A percentile compares a stretch with the other conserved stretches of the same genome.
Conservation (phyloP, 345 rosid species). For the Ceriops zippeliana region DNA sequence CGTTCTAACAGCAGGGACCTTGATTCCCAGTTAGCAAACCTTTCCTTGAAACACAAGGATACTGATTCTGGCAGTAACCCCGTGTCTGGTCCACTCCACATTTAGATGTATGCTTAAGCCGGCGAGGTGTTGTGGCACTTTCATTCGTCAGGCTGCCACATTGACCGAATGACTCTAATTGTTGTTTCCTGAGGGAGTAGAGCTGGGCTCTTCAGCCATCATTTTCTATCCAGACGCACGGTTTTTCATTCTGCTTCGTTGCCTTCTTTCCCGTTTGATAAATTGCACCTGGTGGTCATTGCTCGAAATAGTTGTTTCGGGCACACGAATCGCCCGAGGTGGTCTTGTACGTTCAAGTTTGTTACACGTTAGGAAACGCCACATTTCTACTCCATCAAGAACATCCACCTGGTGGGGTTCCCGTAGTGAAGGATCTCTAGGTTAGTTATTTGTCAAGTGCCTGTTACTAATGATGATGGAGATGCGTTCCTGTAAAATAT, state of each 20-base stretch:
- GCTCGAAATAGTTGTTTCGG: background rate
- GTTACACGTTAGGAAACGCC: background rate
- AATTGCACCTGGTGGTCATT: constrained; percentile 4
- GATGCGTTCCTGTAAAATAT: too few relatives aligned
- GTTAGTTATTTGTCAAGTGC: too few relatives aligned
- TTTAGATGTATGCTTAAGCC: constrained; percentile 36
- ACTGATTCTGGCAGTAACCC: constrained; percentile 57
- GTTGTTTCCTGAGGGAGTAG: constrained; percentile 24
- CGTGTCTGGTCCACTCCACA: constrained; percentile 57
- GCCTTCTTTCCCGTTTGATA: background rate
- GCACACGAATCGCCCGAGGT: background rate
- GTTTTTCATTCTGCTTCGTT: background rate
- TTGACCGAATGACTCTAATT: constrained; percentile 21
- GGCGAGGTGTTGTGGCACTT: constrained; percentile 24
- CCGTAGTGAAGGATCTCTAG: too few relatives aligned
- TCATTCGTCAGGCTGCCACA: constrained; percentile 11
- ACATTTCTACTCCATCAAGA: too few relatives aligned
- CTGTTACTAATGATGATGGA: too few relatives aligned
- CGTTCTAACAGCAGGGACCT: constrained; percentile 76
- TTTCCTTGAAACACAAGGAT: constrained; percentile 70
- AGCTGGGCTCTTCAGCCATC: constrained; percentile 11
- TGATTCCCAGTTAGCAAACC: constrained; percentile 81
- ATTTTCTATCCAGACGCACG: background rate
- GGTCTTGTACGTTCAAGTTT: constrained; percentile 21
- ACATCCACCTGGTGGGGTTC: too few relatives aligned